Conservation (phyloP, 2,329 filamentous ascomycete genomes). For the Cladosporium cucumerinum region DNA sequence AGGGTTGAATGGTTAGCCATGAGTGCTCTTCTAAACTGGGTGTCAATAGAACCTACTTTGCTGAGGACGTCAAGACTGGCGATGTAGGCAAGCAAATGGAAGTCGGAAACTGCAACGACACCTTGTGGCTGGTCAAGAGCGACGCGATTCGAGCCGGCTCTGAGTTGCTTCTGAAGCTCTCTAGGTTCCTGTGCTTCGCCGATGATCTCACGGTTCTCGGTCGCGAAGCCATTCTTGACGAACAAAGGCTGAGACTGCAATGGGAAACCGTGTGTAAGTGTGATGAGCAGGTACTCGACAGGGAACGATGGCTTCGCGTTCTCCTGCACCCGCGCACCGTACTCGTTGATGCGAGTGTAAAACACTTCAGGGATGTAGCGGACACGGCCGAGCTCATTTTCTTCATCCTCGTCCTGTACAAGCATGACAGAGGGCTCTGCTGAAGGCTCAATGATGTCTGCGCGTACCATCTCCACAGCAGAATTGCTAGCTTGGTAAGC, state of each 20-base stretch:
- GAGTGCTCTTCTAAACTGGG: not conserved
- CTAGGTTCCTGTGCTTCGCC: conserved; percentile 80
- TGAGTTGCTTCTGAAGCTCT: conserved; percentile 64
- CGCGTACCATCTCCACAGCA: conserved; percentile 93
- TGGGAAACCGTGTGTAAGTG: conserved; percentile 93
- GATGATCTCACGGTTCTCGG: conserved; percentile 85
- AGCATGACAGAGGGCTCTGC: conserved; percentile 92
- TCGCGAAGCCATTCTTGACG: conserved; percentile 74
- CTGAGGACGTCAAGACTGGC: conserved; percentile 75
- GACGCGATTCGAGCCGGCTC: conserved; percentile 51
- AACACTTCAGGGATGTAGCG: conserved; percentile 98
- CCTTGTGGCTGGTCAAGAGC: conserved; percentile 59
- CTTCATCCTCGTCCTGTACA: conserved; percentile 86
- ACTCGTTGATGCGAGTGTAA: conserved; percentile 92
- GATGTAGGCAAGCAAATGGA: conserved; percentile 88
- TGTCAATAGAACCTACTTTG: conserved; percentile 58
- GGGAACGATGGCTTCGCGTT: conserved; percentile 96
- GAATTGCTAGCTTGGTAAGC: conserved; percentile 95
- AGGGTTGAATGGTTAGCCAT: not conserved
- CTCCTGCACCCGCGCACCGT: conserved; percentile 92
- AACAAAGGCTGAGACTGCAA: conserved; percentile 56
- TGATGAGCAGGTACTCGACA: conserved; percentile 93
- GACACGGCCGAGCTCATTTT: conserved; percentile 64
- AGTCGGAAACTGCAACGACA: conserved; percentile 76
- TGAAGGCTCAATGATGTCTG: conserved; percentile 91